These are phyloP conservation scores for Camelina neglecta DNA, from an alignment of 345 rosid species.

Conservation along the genomic window DNA sequence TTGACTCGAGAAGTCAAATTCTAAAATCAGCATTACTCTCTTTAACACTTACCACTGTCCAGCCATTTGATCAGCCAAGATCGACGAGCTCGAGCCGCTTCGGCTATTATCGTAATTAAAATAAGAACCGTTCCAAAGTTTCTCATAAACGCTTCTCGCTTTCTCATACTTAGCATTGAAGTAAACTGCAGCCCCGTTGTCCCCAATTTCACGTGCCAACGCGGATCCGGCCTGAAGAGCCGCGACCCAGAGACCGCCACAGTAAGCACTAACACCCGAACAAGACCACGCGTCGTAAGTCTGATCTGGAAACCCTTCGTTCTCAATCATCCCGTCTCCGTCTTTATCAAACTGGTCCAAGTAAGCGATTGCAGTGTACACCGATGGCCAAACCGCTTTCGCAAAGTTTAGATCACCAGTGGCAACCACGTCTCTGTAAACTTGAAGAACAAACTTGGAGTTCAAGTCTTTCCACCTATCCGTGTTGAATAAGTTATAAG, in stretches of 20 bases:
- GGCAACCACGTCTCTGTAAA: constrained; percentile 66
- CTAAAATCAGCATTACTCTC: neutral
- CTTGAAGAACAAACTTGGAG: constrained; percentile 76
- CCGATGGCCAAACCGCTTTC: constrained; percentile 72
- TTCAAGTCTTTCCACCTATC: constrained; percentile 86
- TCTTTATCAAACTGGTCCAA: constrained; percentile 87
- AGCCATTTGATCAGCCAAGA: constrained; percentile 83
- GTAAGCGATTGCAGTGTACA: constrained; percentile 70
- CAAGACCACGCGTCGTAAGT: constrained; percentile 79
- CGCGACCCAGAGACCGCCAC: constrained; percentile 86
- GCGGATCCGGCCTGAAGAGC: constrained; percentile 82
- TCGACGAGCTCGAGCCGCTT: constrained; percentile 57
- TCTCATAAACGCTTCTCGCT: constrained; percentile 63
- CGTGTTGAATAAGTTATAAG: constrained; percentile 66
- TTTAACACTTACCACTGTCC: constrained; percentile 69
- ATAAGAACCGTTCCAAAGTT: constrained; percentile 84
- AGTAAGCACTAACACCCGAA: constrained; percentile 70
- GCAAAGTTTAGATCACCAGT: constrained; percentile 72
- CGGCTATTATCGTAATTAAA: constrained; percentile 66
- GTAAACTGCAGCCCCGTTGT: constrained; percentile 52
- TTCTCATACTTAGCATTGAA: constrained; percentile 65
- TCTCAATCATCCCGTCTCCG: constrained; percentile 84
- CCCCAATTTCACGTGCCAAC: constrained; percentile 64
- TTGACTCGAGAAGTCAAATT: neutral
- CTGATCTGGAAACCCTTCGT: constrained; percentile 86